A percentile compares a stretch with the other conserved stretches of the same genome.
phyloP scores from a whole-genome alignment of 768 basidiomycete genomes.

The Suillus variegatus region DNA sequence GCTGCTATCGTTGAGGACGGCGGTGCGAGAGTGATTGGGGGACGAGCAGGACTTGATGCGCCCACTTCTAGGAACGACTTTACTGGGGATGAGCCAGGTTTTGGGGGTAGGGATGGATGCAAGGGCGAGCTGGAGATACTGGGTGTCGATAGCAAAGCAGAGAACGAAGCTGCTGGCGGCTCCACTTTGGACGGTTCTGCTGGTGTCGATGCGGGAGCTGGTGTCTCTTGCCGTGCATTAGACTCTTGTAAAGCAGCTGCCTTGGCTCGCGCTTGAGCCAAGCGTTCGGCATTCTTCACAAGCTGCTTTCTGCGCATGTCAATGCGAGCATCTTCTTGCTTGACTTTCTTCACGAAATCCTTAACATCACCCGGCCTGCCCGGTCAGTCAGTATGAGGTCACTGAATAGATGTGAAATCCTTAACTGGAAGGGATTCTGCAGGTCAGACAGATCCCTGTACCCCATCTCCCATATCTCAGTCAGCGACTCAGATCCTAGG shows the following conservation, averaged over 20 bases:
- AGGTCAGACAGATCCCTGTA: conserved; percentile 65
- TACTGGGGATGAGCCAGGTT: conserved; percentile 51
- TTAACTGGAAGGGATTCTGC: conserved; percentile 66
- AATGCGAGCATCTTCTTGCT: conserved; percentile 65
- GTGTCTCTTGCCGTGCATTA: conserved; percentile 19
- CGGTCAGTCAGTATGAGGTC: conserved; percentile 9
- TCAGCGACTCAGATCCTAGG: conserved; percentile 69
- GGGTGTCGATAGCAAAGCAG: conserved; percentile 6
- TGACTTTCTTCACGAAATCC: conserved; percentile 71
- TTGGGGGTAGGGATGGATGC: conserved; percentile 73
- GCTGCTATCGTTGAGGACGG: conserved; percentile 4
- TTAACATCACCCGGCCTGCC: conserved; percentile 71
- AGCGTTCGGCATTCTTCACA: conserved; percentile 36
- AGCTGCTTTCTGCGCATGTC: conserved; percentile 48
- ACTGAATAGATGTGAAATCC: conserved; percentile 22
- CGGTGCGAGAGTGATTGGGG: conserved; percentile 11
- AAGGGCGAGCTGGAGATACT: conserved; percentile 42
- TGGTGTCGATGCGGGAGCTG: conserved; percentile 11
- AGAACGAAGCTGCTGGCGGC: background rate
- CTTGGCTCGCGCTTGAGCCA: conserved; percentile 45
- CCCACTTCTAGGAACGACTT: conserved; percentile 35
- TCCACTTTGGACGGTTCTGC: conserved; percentile 26
- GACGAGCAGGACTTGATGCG: conserved; percentile 26
- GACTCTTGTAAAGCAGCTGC: conserved; percentile 34
- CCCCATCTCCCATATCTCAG: conserved; percentile 85